These are phyloP conservation scores for Takashimella koratensis DNA, from an alignment of 1,284 basidiomycete species.

Conservation along the genomic window DNA sequence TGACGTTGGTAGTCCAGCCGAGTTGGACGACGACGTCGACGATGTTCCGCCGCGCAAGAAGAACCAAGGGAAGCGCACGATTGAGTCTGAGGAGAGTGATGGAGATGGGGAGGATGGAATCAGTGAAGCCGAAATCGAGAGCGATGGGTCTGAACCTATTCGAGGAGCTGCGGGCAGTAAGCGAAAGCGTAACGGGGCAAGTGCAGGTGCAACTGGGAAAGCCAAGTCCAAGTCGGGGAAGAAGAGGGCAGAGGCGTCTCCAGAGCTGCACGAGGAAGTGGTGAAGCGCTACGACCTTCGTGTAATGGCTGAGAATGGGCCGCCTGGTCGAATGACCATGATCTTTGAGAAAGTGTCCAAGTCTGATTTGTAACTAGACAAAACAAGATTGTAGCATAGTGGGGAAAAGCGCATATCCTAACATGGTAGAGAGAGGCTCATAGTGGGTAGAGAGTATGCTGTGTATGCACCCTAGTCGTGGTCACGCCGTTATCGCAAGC, in stretches of 20 bases:
- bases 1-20: not conserved
- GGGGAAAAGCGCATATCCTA: too few species aligned
- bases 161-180: not conserved
- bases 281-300: constrained; percentile 34
- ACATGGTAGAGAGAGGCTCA: too few species aligned
- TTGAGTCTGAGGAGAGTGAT: constrained; percentile 4
- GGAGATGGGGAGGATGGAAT: not conserved
- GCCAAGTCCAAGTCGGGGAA: constrained; percentile 2
- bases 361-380: constrained; percentile 13
- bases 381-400: not conserved
- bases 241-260: constrained; percentile 6
- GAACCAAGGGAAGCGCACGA: constrained; percentile 2
- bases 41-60: not conserved
- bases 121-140: not conserved
- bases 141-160: not conserved
- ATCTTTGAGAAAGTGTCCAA: constrained; percentile 45
- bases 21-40: constrained; percentile 2
- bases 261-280: not conserved
- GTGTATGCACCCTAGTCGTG: too few species aligned
- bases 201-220: not conserved
- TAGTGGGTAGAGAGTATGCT: too few species aligned
- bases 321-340: constrained; percentile 42
- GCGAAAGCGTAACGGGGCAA: too few species aligned
- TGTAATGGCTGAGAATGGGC: constrained; percentile 23
- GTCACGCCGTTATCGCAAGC: too few species aligned